phyloP scores from a whole-genome alignment of 768 basidiomycete genomes.

The Lentinus tigrinus region DNA sequence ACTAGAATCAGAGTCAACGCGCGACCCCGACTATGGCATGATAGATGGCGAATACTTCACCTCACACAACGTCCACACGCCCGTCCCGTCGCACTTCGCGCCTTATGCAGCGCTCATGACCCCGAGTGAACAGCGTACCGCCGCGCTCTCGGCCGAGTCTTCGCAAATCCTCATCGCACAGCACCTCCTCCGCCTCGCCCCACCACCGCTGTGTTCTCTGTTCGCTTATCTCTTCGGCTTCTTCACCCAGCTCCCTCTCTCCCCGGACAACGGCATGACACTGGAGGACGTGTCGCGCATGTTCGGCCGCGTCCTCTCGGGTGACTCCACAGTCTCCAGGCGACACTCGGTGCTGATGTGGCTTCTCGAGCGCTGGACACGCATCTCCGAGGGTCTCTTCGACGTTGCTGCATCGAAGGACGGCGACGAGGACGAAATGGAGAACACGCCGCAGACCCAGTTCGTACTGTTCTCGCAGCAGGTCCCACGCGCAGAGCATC shows the following conservation, averaged over 20 bases:
- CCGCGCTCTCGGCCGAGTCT: conserved; percentile 23
- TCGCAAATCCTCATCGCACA: conserved; percentile 41
- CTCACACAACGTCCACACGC: not conserved
- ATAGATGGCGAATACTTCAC: conserved; percentile 4
- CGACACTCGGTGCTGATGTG: conserved; percentile 28
- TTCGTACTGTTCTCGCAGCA: not conserved
- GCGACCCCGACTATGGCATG: not conserved
- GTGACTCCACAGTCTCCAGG: conserved; percentile 16
- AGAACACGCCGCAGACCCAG: not conserved
- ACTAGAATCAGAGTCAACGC: not conserved
- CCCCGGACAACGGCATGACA: conserved; percentile 48
- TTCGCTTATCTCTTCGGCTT: conserved; percentile 47
- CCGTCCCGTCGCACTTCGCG: conserved; percentile 4
- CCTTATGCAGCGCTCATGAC: conserved; percentile 8
- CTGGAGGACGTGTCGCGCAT: conserved; percentile 45
- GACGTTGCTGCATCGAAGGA: not conserved
- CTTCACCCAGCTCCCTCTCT: conserved; percentile 51
- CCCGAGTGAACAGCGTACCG: conserved; percentile 1
- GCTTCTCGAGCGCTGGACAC: conserved; percentile 22
- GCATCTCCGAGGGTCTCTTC: conserved; percentile 17
- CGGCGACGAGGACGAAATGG: not conserved
- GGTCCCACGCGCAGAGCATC: not conserved
- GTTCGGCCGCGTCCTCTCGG: conserved; percentile 43
- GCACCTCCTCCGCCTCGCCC: conserved; percentile 50
- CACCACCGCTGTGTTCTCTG: conserved; percentile 38